Conservation (phyloP, 441 rosid genomes). For the Arabidopsis lyrata region DNA sequence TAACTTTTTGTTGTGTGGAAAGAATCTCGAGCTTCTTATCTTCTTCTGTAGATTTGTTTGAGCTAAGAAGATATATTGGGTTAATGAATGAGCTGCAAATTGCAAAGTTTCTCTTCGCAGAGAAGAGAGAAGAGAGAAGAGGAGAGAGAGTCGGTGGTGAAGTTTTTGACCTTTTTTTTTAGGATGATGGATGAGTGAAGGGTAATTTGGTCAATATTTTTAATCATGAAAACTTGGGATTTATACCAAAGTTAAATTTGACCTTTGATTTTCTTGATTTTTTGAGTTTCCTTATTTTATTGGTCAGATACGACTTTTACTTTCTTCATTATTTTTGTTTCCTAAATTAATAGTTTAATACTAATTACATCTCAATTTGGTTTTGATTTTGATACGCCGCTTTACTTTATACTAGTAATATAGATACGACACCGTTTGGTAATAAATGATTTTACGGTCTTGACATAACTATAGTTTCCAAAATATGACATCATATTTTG, state of each 20-base stretch:
- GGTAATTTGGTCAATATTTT: slow-evolving; percentile 34
- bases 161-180: slow-evolving; percentile 42
- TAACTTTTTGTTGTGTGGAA: background rate
- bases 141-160: slow-evolving; percentile 46
- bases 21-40: slow-evolving; percentile 13
- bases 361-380: slow-evolving; percentile 12
- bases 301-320: slow-evolving; percentile 46
- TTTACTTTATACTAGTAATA: slow-evolving; percentile 8
- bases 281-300: slow-evolving; percentile 17
- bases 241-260: slow-evolving; percentile 50
- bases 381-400: slow-evolving; percentile 24
- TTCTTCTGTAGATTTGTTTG: slow-evolving; percentile 14
- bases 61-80: slow-evolving; percentile 14
- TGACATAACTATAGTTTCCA: slow-evolving; percentile 5
- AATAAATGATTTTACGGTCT: background rate
- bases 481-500: background rate
- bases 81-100: slow-evolving; percentile 31
- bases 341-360: slow-evolving; percentile 23
- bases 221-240: slow-evolving; percentile 37
- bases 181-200: slow-evolving; percentile 34
- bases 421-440: background rate
- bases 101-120: slow-evolving; percentile 32
- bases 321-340: slow-evolving; percentile 9
- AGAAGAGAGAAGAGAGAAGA: too few relatives aligned
- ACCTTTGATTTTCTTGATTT: slow-evolving; percentile 44